Evolutionary conservation across 441 rosid species (phyloP), one percentile per base, ranked within the genome.

Genomic region (Rhodomyrtus psidioides): DNA sequence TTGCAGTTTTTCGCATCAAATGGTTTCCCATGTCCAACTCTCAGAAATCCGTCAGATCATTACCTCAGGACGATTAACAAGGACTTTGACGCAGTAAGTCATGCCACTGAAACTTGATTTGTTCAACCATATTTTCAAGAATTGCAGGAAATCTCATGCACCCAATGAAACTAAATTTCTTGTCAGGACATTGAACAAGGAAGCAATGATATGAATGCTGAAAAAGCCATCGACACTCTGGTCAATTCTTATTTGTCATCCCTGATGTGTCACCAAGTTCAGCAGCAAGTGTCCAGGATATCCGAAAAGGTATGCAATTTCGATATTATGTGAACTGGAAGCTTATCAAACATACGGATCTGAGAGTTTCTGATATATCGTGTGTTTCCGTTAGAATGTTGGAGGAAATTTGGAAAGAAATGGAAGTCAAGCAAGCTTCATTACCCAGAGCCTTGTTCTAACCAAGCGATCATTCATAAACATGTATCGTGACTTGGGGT

Each of bases 401-500:
- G 55, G 88, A 85, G 89, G 86, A 62, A 30, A 57, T 74, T 26
- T 83, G 24, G 84, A 86, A 34, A 83, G 86, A 89, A 89, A 88
- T 74, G 89, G 88, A 85, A 85, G 86, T 19, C 91, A 89, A 26
- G 90, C 93, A n/a, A 84, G 88, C 83, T 92, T 91, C 89, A 85
- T 90, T 5, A 92, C 84, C 39, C 94, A 93, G 81, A 90, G 94
- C 53, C 54, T 89, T 17, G 90, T 92, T 46, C 89, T 94, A 4
- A 89, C 91, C 14, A 90, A 85, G 60, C 88, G 96, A 87, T 94
- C 94, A 5, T 91, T 92, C 27, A 87, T 91, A 60, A 94, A 93
- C 90, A 94, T 93, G 96, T 91, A 87, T 55, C 94, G 96, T 6
- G 95, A 94, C 86, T 88, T 88, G 34, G 96, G 95, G 82, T 94